phyloP scores from a whole-genome alignment of 306 rosid species.

The Quercus bicolor region DNA sequence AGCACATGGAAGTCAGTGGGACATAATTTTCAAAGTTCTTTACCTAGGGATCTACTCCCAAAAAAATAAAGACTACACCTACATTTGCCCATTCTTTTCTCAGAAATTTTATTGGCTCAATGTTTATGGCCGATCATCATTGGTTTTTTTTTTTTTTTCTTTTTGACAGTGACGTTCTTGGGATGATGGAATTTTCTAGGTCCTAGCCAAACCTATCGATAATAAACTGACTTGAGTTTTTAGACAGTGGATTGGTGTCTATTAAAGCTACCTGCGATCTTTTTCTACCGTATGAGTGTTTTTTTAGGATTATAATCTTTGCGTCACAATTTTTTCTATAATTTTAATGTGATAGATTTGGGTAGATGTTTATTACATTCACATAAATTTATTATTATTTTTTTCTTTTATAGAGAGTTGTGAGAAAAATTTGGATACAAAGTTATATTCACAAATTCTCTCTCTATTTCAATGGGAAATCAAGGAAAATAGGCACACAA shows the following conservation, averaged over 20 bases:
- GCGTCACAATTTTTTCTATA: no score
- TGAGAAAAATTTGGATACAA: no score
- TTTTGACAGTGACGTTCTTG: background rate
- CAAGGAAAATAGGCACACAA: no score
- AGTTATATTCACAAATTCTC: no score
- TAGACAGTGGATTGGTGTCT: background rate
- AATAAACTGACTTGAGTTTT: background rate
- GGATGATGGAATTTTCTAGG: background rate
- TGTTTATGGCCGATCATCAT: conserved; percentile 5
- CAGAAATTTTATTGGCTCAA: conserved; percentile 9
- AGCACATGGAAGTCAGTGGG: background rate
- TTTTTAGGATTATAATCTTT: no score
- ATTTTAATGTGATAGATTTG: background rate
- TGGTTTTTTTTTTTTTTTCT: background rate
- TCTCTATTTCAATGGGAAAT: no score
- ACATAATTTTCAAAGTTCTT: background rate
- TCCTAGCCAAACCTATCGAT: background rate
- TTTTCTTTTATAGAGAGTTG: no score
- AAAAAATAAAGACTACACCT: no score
- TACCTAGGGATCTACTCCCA: background rate
- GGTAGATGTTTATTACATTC: no score
- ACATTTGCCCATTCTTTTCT: background rate
- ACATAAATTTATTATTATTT: no score
- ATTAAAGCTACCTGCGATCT: no score
- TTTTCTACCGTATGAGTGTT: no score